Percentiles rank a stretch among this genome's conserved stretches.
Conservation (phyloP, 2,329 filamentous ascomycete genomes). For the Exophiala spinifera region DNA sequence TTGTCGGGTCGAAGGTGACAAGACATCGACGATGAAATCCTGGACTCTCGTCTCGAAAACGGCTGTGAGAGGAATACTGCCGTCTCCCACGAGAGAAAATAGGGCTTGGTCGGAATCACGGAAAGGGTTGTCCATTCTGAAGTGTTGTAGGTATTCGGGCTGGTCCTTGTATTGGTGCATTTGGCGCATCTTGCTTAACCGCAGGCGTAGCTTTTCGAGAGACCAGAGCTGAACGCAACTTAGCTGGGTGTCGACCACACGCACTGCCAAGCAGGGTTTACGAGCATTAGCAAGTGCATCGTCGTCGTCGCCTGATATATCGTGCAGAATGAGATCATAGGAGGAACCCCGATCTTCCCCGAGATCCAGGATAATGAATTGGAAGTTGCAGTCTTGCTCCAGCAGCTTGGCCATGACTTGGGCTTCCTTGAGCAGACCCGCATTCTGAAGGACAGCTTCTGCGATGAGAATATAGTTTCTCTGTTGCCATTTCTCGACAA, state of each 20-base stretch:
- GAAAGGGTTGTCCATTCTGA: constrained; percentile 90
- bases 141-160: constrained; percentile 89
- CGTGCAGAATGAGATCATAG: constrained; percentile 94
- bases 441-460: constrained; percentile 83
- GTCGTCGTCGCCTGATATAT: constrained; percentile 82
- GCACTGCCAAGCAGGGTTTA: constrained; percentile 87
- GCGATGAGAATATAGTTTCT: constrained; percentile 92
- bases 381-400: constrained; percentile 87
- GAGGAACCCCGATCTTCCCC: constrained; percentile 88
- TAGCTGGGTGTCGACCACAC: constrained; percentile 87
- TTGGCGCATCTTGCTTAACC: constrained; percentile 89
- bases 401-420: constrained; percentile 98
- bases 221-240: constrained; percentile 90
- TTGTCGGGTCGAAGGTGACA: constrained; percentile 87
- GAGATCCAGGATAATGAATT: constrained; percentile 86
- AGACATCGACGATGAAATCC: constrained; percentile 85
- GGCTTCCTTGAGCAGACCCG: constrained; percentile 84
- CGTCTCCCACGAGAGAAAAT: constrained; percentile 89
- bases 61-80: constrained; percentile 83
- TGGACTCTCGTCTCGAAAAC: constrained; percentile 94
- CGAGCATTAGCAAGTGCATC: constrained; percentile 72
- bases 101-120: constrained; percentile 85
- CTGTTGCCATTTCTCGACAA: constrained; percentile 72
- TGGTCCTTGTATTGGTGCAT: constrained; percentile 96
- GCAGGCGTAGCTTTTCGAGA: constrained; percentile 81